A percentile compares a stretch with the other conserved stretches of the same genome.
phyloP scores from a whole-genome alignment of 108 stramenopile species.

The Phaeodactylum tricornutum region DNA sequence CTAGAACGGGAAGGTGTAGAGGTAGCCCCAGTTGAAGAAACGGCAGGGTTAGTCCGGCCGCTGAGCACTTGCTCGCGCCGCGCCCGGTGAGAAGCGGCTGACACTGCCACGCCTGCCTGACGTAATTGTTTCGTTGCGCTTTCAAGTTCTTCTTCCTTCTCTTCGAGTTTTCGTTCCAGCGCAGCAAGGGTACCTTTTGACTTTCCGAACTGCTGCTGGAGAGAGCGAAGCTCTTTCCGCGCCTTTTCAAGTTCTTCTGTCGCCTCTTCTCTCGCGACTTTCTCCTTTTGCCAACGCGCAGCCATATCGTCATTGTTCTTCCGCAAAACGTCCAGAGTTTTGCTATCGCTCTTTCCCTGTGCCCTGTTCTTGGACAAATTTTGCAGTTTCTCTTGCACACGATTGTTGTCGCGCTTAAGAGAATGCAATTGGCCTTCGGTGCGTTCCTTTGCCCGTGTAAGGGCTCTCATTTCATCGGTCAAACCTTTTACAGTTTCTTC shows the following conservation, averaged over 20 bases:
- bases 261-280: constrained; percentile 59
- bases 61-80: constrained; percentile 49
- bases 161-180: constrained; percentile 41
- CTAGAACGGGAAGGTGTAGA: constrained; percentile 4
- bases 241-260: constrained; percentile 59
- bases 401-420: constrained; percentile 66
- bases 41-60: constrained; percentile 14
- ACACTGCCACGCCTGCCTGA: constrained; percentile 44
- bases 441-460: constrained; percentile 70
- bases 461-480: constrained; percentile 61
- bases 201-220: constrained; percentile 42
- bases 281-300: constrained; percentile 81
- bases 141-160: constrained; percentile 63
- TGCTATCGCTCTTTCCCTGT: constrained; percentile 54
- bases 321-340: constrained; percentile 62
- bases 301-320: constrained; percentile 78
- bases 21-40: not conserved
- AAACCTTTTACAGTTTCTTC: constrained; percentile 86
- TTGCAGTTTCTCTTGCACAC: constrained; percentile 67
- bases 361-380: constrained; percentile 38
- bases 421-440: constrained; percentile 61
- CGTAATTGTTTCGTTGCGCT: constrained; percentile 54
- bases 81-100: constrained; percentile 47
- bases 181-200: constrained; percentile 43
- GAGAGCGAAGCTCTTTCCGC: constrained; percentile 33